phyloP scores from a whole-genome alignment of 352 stramenopile species.

The Globisporangium alternatum region DNA sequence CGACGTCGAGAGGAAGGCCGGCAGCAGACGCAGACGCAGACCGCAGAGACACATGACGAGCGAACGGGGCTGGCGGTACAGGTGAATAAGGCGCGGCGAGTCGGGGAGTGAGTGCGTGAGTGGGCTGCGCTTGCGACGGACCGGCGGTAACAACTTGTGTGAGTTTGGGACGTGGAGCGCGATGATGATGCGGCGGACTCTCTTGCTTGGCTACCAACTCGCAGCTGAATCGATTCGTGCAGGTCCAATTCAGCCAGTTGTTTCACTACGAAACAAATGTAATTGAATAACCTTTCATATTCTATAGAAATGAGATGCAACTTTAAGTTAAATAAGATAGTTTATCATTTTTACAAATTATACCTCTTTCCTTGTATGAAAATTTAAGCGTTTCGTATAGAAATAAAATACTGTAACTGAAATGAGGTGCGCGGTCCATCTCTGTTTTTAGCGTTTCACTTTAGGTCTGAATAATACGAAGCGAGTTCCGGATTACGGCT shows the following conservation, averaged over 20 bases:
- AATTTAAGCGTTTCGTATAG: too few species aligned
- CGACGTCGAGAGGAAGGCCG: slow-evolving; percentile 18
- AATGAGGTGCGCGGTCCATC: not conserved
- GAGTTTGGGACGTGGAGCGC: not conserved
- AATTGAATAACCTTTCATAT: too few species aligned
- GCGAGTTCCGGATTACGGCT: not conserved
- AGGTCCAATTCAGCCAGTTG: not conserved
- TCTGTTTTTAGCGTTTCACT: not conserved
- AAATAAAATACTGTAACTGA: too few species aligned
- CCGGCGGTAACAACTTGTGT: not conserved
- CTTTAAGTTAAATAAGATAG: too few species aligned
- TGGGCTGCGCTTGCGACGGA: not conserved
- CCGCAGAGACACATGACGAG: slow-evolving; percentile 36
- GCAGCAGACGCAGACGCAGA: slow-evolving; percentile 22
- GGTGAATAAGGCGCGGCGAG: not conserved
- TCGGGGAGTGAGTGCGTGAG: not conserved
- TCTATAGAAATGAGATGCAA: too few species aligned
- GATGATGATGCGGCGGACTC: slow-evolving; percentile 1
- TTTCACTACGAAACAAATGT: too few species aligned
- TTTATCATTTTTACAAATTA: too few species aligned
- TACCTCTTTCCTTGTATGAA: too few species aligned
- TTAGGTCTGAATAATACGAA: not conserved
- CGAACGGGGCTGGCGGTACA: not conserved
- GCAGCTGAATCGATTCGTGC: slow-evolving; percentile 2
- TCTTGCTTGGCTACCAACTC: slow-evolving; percentile 8